These are phyloP conservation scores for Mortierella sp. DNA, from an alignment of 371 early-diverging fungal species.

Conservation along the genomic window DNA sequence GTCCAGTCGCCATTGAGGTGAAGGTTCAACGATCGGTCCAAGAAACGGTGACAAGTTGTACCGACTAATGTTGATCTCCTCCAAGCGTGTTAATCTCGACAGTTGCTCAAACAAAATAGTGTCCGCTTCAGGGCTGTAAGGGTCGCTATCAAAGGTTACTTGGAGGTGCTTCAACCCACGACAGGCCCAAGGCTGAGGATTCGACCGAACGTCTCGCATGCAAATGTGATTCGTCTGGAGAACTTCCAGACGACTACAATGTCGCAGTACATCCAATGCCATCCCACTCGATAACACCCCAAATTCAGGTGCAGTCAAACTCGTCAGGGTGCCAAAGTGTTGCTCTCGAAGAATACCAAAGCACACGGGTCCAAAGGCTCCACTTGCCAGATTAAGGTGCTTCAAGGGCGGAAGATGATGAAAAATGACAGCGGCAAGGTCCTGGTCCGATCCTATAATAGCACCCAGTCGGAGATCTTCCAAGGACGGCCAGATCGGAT, in stretches of 20 bases:
- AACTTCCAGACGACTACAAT: background rate
- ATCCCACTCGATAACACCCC: background rate
- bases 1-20: background rate
- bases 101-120: background rate
- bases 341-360: background rate
- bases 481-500: background rate
- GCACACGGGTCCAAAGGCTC: background rate
- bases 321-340: background rate
- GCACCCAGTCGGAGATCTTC: background rate
- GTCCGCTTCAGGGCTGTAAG: background rate
- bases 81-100: background rate
- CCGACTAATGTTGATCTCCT: background rate
- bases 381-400: background rate
- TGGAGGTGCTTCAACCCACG: background rate
- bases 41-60: background rate
- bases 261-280: background rate
- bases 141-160: background rate
- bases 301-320: background rate
- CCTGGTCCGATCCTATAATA: background rate
- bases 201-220: background rate
- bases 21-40: background rate
- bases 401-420: background rate
- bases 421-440: background rate
- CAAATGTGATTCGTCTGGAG: background rate
- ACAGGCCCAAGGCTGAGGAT: background rate